Conservation (phyloP, 441 rosid genomes). For the Populus hybrid region DNA sequence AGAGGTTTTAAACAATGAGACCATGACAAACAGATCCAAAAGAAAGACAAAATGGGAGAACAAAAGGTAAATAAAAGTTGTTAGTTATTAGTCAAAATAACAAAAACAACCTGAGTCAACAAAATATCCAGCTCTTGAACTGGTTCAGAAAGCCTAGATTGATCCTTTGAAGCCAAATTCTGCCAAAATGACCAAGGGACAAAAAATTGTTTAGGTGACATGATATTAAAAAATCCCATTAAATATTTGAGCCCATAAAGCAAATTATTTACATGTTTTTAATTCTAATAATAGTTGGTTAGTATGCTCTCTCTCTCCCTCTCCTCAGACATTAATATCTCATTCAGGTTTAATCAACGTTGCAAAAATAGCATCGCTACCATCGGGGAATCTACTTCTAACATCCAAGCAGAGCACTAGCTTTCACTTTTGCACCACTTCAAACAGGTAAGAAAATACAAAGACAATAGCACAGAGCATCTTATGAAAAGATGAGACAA, state of each 20-base stretch:
- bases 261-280: not conserved
- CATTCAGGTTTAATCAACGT: not conserved
- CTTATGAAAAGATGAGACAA: slow-evolving; percentile 3
- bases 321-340: not conserved
- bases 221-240: not conserved
- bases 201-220: slow-evolving; percentile 1
- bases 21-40: slow-evolving; percentile 7
- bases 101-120: slow-evolving; percentile 69
- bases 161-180: slow-evolving; percentile 85
- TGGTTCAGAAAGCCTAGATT: slow-evolving; percentile 72
- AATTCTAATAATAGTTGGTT: not conserved
- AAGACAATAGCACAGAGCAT: not conserved
- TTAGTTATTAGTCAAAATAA: not conserved
- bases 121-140: slow-evolving; percentile 82
- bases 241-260: not conserved
- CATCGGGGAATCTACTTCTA: not conserved
- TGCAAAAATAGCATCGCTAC: not conserved
- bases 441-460: slow-evolving; percentile 2
- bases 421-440: slow-evolving; percentile 2
- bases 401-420: not conserved
- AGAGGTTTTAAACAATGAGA: slow-evolving; percentile 20
- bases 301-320: not conserved
- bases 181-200: slow-evolving; percentile 30
- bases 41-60: not conserved
- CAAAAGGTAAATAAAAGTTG: not conserved